Conservation (phyloP, 2,329 filamentous ascomycete genomes). For the Colletotrichum theobromicola region DNA sequence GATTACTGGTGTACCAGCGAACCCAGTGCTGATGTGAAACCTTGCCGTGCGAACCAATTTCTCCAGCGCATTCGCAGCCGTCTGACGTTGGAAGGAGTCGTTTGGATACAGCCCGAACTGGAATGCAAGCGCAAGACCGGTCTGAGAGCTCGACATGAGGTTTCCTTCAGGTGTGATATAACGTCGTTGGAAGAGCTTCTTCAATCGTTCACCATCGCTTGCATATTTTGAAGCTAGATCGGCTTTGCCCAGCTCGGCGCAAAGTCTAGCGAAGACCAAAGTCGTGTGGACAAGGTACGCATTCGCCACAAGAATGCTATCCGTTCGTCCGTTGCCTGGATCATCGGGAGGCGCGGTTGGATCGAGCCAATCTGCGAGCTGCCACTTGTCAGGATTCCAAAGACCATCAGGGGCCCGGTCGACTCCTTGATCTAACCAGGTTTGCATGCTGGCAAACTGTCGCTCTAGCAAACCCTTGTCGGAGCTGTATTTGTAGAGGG, state of each 20-base stretch:
- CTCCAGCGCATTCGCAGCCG: background rate
- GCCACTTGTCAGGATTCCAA: slow-evolving; percentile 14
- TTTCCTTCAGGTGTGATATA: slow-evolving; percentile 18
- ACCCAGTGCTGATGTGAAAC: slow-evolving; percentile 12
- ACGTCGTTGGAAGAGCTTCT: background rate
- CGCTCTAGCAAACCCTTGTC: slow-evolving; percentile 2
- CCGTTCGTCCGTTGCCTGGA: slow-evolving; percentile 3
- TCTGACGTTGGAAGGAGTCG: background rate
- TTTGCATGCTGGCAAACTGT: slow-evolving; percentile 7
- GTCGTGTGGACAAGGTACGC: slow-evolving; percentile 10
- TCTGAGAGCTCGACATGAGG: slow-evolving; percentile 11
- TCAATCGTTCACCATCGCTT: background rate
- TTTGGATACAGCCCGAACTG: slow-evolving; percentile 11
- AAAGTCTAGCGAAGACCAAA: background rate
- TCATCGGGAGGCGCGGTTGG: slow-evolving; percentile 14
- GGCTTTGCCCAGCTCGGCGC: background rate
- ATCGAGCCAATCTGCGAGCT: slow-evolving; percentile 16
- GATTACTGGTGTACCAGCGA: slow-evolving; percentile 13
- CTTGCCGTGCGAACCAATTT: slow-evolving; percentile 5
- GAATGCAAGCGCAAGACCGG: slow-evolving; percentile 3
- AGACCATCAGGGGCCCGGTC: slow-evolving; percentile 9
- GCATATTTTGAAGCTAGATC: background rate
- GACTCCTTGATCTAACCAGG: slow-evolving; percentile 13
- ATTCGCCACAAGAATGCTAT: slow-evolving; percentile 7
- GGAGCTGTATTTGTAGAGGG: slow-evolving; percentile 10